Percentiles rank a stretch among this genome's conserved stretches.
Evolutionary conservation across 768 basidiomycete species (phyloP).

Genomic region (Strobilomyces confusus): DNA sequence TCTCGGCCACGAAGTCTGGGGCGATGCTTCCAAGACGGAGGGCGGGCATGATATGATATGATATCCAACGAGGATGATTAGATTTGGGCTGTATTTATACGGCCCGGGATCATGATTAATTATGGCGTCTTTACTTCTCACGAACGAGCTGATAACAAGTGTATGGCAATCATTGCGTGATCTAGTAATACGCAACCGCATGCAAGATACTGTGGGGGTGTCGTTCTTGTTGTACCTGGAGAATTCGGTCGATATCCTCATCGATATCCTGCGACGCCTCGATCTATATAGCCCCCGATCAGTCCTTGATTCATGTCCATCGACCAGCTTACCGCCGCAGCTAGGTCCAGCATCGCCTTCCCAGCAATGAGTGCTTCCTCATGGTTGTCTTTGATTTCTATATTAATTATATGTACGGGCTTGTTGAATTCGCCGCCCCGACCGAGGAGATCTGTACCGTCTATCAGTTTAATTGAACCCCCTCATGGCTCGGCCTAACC

Average conservation of each 20-base stretch:
- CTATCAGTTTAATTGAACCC: slow-evolving; percentile 10
- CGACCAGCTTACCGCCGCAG: slow-evolving; percentile 65
- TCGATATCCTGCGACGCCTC: slow-evolving; percentile 85
- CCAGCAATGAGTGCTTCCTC: slow-evolving; percentile 97
- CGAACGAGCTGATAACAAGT: slow-evolving; percentile 30
- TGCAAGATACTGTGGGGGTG: slow-evolving; percentile 93
- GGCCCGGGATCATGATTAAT: slow-evolving; percentile 25
- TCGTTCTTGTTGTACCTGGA: slow-evolving; percentile 80
- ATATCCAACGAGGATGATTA: slow-evolving; percentile 4
- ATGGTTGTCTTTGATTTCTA: slow-evolving; percentile 99
- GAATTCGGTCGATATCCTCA: slow-evolving; percentile 82
- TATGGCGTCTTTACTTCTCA: slow-evolving; percentile 66
- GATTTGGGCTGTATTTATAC: slow-evolving; percentile 5
- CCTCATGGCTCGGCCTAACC: slow-evolving; percentile 24
- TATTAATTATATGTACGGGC: slow-evolving; percentile 93
- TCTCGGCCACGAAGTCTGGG: slow-evolving; percentile 89
- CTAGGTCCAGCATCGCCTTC: slow-evolving; percentile 89
- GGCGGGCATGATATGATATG: slow-evolving; percentile 35
- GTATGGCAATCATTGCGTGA: slow-evolving; percentile 22
- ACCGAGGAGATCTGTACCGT: slow-evolving; percentile 65
- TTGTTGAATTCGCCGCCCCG: slow-evolving; percentile 91
- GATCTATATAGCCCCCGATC: slow-evolving; percentile 56
- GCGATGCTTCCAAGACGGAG: slow-evolving; percentile 85
- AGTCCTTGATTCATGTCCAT: slow-evolving; percentile 5
- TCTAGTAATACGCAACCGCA: slow-evolving; percentile 85